phyloP scores from a whole-genome alignment of 2,329 filamentous ascomycete species.

The Pyrenochaeta sp. region DNA sequence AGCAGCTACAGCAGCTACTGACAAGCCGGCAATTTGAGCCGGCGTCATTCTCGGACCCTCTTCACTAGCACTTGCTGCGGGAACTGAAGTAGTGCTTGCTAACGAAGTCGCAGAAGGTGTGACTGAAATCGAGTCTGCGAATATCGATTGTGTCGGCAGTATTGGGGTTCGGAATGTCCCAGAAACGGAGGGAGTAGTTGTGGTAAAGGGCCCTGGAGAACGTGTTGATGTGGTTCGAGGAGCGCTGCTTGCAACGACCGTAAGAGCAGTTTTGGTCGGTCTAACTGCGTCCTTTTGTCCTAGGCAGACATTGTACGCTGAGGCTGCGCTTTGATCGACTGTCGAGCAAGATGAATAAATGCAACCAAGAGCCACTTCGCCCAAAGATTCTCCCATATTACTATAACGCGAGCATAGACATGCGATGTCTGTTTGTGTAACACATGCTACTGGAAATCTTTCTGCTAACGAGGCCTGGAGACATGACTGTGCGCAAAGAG shows the following conservation, averaged over 20 bases:
- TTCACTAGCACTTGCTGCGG: constrained; percentile 18
- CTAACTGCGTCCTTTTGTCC: constrained; percentile 44
- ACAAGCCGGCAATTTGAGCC: constrained; percentile 49
- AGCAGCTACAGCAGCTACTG: constrained; percentile 46
- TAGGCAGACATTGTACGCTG: constrained; percentile 47
- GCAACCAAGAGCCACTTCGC: constrained; percentile 48
- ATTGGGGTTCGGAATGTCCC: constrained; percentile 15
- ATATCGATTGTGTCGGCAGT: constrained; percentile 28
- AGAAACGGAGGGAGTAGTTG: constrained; percentile 18
- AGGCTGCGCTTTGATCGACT: constrained; percentile 28
- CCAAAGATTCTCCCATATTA: constrained; percentile 43
- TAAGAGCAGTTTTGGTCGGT: constrained; percentile 46
- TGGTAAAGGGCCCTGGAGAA: constrained; percentile 13
- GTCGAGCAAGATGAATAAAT: constrained; percentile 43
- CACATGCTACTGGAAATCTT: constrained; percentile 46
- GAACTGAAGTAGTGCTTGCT: constrained; percentile 17
- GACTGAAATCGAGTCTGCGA: constrained; percentile 34
- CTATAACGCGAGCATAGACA: constrained; percentile 51
- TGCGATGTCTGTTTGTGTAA: constrained; percentile 35
- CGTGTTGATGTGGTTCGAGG: constrained; percentile 24
- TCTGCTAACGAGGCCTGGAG: constrained; percentile 40
- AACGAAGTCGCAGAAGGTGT: constrained; percentile 32
- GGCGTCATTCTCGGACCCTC: constrained; percentile 40
- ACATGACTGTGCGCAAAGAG: constrained; percentile 48
- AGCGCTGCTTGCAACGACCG: constrained; percentile 33